These are phyloP conservation scores for Cladosporium halotolerans DNA, from an alignment of 2,329 filamentous ascomycete species.

Conservation along the genomic window DNA sequence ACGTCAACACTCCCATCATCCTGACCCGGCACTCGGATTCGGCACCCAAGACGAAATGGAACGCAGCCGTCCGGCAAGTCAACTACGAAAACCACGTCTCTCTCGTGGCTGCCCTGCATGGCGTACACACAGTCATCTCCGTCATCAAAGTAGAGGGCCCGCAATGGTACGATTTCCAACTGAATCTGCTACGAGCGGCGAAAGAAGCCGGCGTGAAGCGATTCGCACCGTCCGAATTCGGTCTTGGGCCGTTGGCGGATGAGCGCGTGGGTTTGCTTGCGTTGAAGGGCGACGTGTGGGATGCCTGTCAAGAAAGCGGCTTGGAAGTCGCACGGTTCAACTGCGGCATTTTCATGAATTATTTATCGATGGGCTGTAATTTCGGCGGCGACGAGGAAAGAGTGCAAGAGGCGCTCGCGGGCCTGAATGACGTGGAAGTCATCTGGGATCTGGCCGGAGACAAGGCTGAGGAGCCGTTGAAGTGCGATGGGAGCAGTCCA, in stretches of 20 bases:
- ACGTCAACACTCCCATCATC: constrained; percentile 19
- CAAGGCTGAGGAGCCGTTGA: constrained; percentile 42
- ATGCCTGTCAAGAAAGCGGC: constrained; percentile 12
- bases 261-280: constrained; percentile 22
- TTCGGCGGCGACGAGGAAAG: constrained; percentile 18
- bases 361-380: constrained; percentile 22
- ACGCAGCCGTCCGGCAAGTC: constrained; percentile 21
- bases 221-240: constrained; percentile 56
- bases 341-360: constrained; percentile 25
- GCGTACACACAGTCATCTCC: constrained; percentile 28
- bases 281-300: constrained; percentile 22
- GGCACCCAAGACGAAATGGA: constrained; percentile 12
- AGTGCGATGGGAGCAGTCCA: constrained; percentile 37
- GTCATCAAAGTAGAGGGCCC: constrained; percentile 20
- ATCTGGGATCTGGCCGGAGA: constrained; percentile 41
- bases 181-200: constrained; percentile 50
- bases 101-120: constrained; percentile 20
- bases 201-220: constrained; percentile 54
- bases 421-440: constrained; percentile 34
- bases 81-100: constrained; percentile 22
- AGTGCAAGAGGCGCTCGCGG: constrained; percentile 25
- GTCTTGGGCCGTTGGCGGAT: constrained; percentile 13
- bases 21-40: constrained; percentile 23
- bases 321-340: constrained; percentile 23
- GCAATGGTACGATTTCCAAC: constrained; percentile 33